Evolutionary conservation across 768 basidiomycete species (phyloP).

Genomic region (Trametes punicea): DNA sequence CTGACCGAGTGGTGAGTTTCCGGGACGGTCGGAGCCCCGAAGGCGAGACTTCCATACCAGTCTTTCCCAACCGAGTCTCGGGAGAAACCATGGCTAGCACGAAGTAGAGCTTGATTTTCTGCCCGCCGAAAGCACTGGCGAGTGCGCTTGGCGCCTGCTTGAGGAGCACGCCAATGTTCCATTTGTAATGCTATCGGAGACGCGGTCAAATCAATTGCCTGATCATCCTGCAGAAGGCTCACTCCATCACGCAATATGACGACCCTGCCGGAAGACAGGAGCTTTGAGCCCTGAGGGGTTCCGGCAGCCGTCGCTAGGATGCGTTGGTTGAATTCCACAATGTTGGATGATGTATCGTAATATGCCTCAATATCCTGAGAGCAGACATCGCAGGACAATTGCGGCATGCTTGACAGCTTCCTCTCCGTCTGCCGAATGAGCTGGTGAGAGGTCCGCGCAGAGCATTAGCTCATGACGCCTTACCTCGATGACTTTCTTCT

Average conservation of each 20-base stretch:
- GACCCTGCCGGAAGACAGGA: conserved; percentile 70
- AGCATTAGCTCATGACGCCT: conserved; percentile 19
- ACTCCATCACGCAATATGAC: conserved; percentile 83
- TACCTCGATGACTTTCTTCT: conserved; percentile 83
- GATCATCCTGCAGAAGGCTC: conserved; percentile 27
- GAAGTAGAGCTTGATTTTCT: conserved; percentile 57
- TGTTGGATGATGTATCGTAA: conserved; percentile 68
- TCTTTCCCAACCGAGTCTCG: conserved; percentile 51
- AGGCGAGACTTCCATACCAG: conserved; percentile 39
- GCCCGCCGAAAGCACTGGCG: conserved; percentile 29
- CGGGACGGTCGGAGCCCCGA: background rate
- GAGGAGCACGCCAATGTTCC: conserved; percentile 67
- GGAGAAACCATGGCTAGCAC: conserved; percentile 70
- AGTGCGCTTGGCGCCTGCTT: conserved; percentile 52
- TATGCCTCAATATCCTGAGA: conserved; percentile 65
- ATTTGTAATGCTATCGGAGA: conserved; percentile 65
- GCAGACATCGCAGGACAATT: conserved; percentile 69
- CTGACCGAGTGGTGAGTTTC: conserved; percentile 35
- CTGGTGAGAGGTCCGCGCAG: background rate
- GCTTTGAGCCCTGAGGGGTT: conserved; percentile 64
- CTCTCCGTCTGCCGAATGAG: conserved; percentile 59
- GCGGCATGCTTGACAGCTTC: conserved; percentile 54
- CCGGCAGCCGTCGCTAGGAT: conserved; percentile 58
- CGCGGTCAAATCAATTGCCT: background rate
- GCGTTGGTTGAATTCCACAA: conserved; percentile 59